These are phyloP conservation scores for Rugonectria rugulosa DNA, from an alignment of 2,329 filamentous ascomycete species.

Conservation along the genomic window DNA sequence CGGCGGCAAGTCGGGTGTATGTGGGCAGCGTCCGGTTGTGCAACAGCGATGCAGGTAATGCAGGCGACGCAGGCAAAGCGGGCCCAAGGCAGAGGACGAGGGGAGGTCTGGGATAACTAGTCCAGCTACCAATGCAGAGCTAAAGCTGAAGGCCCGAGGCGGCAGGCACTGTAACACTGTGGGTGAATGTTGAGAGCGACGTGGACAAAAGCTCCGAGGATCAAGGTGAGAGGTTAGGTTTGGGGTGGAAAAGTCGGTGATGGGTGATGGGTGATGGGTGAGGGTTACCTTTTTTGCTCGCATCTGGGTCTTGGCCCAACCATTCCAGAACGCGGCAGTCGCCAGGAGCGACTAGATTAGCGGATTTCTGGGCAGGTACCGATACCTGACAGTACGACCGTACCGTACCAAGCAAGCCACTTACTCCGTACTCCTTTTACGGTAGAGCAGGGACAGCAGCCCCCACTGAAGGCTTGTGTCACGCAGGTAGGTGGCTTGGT, in stretches of 20 bases:
- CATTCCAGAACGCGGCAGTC: no score
- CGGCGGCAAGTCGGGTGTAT: slow-evolving; percentile 21
- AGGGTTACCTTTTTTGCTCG: no score
- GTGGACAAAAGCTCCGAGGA: neutral
- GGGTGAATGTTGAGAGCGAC: neutral
- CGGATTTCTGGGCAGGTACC: no score
- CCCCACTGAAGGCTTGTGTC: no score
- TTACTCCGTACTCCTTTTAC: no score
- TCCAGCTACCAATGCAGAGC: slow-evolving; percentile 5
- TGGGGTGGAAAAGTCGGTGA: neutral
- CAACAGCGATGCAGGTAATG: neutral
- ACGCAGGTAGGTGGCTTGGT: no score
- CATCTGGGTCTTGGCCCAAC: no score
- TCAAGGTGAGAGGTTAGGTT: neutral
- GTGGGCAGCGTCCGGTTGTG: slow-evolving; percentile 5
- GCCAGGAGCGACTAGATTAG: no score
- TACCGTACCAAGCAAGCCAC: no score
- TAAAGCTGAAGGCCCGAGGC: neutral
- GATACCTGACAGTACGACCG: no score
- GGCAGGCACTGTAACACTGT: neutral
- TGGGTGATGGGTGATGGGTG: no score
- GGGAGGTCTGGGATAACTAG: slow-evolving; percentile 1
- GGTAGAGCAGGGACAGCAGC: no score
- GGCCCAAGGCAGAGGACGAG: neutral
- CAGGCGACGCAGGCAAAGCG: slow-evolving; percentile 12